A percentile compares a stretch with the other conserved stretches of the same genome.
phyloP scores from a whole-genome alignment of 1,284 basidiomycete species.

The Golubevia sp. region DNA sequence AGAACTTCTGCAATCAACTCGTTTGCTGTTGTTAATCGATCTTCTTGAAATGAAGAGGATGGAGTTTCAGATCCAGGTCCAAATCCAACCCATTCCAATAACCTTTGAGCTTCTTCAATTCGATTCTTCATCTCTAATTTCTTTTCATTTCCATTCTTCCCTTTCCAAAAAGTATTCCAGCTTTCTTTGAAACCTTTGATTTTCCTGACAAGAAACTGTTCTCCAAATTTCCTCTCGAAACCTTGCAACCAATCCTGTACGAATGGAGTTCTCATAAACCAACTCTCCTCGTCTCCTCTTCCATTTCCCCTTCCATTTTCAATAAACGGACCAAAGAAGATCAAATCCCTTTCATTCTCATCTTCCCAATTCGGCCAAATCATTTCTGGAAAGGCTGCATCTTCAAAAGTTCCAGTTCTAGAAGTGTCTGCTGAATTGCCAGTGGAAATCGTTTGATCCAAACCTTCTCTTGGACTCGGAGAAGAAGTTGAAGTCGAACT shows the following conservation, averaged over 20 bases:
- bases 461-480: background rate
- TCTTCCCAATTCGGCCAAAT: constrained; percentile 49
- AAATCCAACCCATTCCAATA: background rate
- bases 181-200: background rate
- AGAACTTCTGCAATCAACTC: background rate
- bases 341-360: constrained; percentile 26
- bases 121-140: background rate
- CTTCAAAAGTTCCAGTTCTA: background rate
- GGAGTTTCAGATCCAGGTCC: too few species aligned
- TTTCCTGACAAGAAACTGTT: background rate
- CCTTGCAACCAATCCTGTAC: background rate
- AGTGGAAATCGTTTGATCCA: background rate
- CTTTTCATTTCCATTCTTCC: background rate
- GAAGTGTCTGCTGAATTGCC: background rate
- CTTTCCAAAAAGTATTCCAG: background rate
- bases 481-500: background rate
- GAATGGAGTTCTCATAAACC: too few species aligned
- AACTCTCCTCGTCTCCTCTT: too few species aligned
- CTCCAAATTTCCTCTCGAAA: background rate
- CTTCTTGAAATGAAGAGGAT: background rate
- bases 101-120: background rate
- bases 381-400: constrained; percentile 16
- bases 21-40: background rate
- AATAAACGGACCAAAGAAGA: constrained; percentile 39
- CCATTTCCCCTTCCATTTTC: too few species aligned